phyloP scores from a whole-genome alignment of 2,329 filamentous ascomycete species.

The Neoascochyta sp. region DNA sequence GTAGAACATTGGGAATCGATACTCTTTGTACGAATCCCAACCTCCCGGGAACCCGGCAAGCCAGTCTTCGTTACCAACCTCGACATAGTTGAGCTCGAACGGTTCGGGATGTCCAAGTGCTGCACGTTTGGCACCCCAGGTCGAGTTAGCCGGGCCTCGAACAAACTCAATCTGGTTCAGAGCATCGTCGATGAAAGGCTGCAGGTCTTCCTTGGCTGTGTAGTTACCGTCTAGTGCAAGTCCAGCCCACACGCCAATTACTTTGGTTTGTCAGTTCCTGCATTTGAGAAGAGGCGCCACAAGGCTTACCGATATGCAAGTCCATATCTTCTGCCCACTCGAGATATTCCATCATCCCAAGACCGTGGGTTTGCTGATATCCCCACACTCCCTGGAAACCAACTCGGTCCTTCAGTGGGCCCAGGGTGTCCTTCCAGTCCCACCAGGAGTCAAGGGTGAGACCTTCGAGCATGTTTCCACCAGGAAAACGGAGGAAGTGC shows the following conservation, averaged over 20 bases:
- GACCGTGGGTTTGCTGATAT: slow-evolving; percentile 45
- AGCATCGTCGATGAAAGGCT: slow-evolving; percentile 39
- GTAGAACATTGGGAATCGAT: slow-evolving; percentile 34
- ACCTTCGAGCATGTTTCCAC: slow-evolving; percentile 48
- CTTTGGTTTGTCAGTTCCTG: slow-evolving; percentile 15
- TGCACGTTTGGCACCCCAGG: slow-evolving; percentile 36
- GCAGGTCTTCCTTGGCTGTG: slow-evolving; percentile 36
- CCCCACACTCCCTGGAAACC: slow-evolving; percentile 47
- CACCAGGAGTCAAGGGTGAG: slow-evolving; percentile 21
- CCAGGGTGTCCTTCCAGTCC: slow-evolving; percentile 51
- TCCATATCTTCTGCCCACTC: slow-evolving; percentile 47
- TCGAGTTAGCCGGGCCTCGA: slow-evolving; percentile 25
- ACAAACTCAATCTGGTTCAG: slow-evolving; percentile 39
- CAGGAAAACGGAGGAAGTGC: slow-evolving; percentile 50
- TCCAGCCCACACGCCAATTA: slow-evolving; percentile 45
- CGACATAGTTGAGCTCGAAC: slow-evolving; percentile 38
- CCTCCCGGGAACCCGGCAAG: slow-evolving; percentile 30
- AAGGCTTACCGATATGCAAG: slow-evolving; percentile 35
- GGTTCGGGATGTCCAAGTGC: slow-evolving; percentile 37
- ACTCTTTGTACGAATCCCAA: slow-evolving; percentile 27
- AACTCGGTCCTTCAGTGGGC: slow-evolving; percentile 47
- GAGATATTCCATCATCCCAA: slow-evolving; percentile 49
- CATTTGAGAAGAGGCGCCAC: neutral
- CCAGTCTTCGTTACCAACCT: slow-evolving; percentile 41
- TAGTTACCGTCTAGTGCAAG: slow-evolving; percentile 43